Evolutionary conservation across 129 eudicot species (phyloP).

Genomic region (Kitagawia praeruptora): DNA sequence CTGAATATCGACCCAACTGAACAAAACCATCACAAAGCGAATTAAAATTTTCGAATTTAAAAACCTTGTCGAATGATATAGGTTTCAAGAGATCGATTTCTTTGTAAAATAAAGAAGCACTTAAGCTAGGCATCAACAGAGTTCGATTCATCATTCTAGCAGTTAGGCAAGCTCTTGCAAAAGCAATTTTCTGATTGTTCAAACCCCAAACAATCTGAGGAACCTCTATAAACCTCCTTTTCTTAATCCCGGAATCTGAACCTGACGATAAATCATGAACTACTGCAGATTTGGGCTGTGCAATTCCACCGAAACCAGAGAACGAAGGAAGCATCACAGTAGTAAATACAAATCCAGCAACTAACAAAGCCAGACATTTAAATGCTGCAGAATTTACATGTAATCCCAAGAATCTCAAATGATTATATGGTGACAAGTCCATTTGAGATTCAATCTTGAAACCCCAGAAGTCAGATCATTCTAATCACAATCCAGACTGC

Average conservation of each 20-base stretch:
- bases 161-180: slow-evolving; percentile 94
- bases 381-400: slow-evolving; percentile 35
- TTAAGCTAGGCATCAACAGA: slow-evolving; percentile 84
- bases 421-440: slow-evolving; percentile 35
- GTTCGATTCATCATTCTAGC: slow-evolving; percentile 77
- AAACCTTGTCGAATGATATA: slow-evolving; percentile 64
- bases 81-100: slow-evolving; percentile 70
- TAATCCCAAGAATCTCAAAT: slow-evolving; percentile 38
- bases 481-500: neutral
- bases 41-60: slow-evolving; percentile 52
- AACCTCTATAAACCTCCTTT: slow-evolving; percentile 56
- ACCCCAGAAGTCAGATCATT: slow-evolving; percentile 1
- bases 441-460: slow-evolving; percentile 18
- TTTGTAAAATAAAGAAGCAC: slow-evolving; percentile 89
- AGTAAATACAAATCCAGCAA: slow-evolving; percentile 34
- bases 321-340: slow-evolving; percentile 35
- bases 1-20: slow-evolving; percentile 47
- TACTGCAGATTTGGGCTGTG: slow-evolving; percentile 13
- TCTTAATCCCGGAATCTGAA: slow-evolving; percentile 9
- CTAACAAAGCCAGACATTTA: slow-evolving; percentile 41
- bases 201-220: slow-evolving; percentile 98
- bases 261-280: neutral
- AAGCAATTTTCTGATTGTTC: slow-evolving; percentile 92
- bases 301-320: slow-evolving; percentile 20
- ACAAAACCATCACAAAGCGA: slow-evolving; percentile 65